Conservation (phyloP, 768 basidiomycete genomes). For the Lanmaoa pseudosensibilis region DNA sequence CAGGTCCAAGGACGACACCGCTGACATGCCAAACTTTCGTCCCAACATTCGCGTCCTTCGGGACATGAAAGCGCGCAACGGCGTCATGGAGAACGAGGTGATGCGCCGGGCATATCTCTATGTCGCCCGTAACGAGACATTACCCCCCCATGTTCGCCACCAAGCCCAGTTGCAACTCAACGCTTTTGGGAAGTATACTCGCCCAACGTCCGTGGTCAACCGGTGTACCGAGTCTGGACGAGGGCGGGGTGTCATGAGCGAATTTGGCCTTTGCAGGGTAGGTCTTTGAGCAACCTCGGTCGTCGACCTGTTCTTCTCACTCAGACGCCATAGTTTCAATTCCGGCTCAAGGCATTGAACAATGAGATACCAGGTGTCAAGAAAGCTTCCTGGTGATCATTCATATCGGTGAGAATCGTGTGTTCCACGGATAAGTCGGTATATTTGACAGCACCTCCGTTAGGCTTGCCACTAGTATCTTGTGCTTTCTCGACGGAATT, state of each 20-base stretch:
- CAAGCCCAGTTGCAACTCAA: constrained; percentile 94
- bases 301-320: neutral
- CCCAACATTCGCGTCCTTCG: constrained; percentile 59
- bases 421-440: neutral
- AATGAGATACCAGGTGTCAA: constrained; percentile 85
- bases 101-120: constrained; percentile 87
- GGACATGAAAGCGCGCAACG: constrained; percentile 75
- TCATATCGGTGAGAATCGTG: neutral
- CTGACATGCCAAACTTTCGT: constrained; percentile 29
- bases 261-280: constrained; percentile 86
- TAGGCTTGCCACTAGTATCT: neutral
- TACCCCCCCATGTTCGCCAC: constrained; percentile 87
- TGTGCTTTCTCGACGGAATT: neutral
- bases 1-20: neutral
- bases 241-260: constrained; percentile 84
- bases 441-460: neutral
- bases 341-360: constrained; percentile 78
- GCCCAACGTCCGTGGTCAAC: constrained; percentile 87
- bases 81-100: constrained; percentile 75
- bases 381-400: constrained; percentile 84
- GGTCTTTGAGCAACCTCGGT: constrained; percentile 9
- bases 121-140: constrained; percentile 86
- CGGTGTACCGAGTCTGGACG: constrained; percentile 83
- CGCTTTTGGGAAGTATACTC: constrained; percentile 77
- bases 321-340: constrained; percentile 68